phyloP scores from a whole-genome alignment of 2,329 filamentous ascomycete genomes.

The Colletotrichum tropicicola region DNA sequence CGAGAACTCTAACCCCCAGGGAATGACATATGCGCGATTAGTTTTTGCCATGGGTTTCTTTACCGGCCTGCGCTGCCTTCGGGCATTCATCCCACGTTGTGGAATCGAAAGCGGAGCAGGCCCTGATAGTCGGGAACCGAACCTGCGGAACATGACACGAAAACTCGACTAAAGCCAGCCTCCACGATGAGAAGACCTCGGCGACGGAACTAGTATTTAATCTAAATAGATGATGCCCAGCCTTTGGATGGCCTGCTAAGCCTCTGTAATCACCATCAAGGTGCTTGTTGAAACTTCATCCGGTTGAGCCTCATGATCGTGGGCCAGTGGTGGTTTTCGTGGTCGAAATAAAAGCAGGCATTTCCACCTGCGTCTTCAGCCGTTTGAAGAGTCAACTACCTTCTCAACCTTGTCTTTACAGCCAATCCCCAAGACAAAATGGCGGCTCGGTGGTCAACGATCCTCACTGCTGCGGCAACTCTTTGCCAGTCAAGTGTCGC shows the following conservation, averaged over 20 bases:
- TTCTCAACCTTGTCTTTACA: background rate
- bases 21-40: conserved; percentile 13
- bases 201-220: background rate
- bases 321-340: background rate
- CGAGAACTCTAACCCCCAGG: background rate
- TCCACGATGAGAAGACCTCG: background rate
- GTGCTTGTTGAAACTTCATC: conserved; percentile 11
- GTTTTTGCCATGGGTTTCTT: background rate
- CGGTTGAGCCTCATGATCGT: conserved; percentile 3
- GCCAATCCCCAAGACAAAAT: background rate
- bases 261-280: conserved; percentile 7
- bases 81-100: conserved; percentile 1
- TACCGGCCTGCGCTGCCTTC: background rate
- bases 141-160: background rate
- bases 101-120: conserved; percentile 8
- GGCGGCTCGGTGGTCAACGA: conserved; percentile 9
- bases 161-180: conserved; percentile 1
- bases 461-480: conserved; percentile 10
- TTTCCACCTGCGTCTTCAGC: background rate
- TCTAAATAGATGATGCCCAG: conserved; percentile 10
- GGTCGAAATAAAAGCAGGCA: background rate
- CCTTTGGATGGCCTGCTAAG: background rate
- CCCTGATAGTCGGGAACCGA: conserved; percentile 7
- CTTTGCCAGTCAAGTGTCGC: conserved; percentile 2
- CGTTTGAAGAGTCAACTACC: background rate